Conservation (phyloP, 2,329 filamentous ascomycete genomes). For the Graphilbum fragrans region DNA sequence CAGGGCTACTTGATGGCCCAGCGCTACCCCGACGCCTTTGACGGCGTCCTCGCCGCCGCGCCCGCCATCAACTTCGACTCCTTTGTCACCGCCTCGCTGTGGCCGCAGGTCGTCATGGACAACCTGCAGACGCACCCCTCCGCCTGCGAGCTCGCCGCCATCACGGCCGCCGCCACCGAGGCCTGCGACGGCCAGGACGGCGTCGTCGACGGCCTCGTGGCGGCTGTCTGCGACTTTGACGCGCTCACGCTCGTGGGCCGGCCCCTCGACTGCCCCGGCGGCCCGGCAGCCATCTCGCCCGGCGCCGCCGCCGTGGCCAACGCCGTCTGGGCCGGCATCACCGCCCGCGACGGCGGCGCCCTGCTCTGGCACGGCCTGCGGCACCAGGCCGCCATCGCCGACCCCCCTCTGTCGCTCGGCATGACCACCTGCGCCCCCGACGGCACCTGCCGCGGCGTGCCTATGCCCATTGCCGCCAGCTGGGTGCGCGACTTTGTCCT, state of each 20-base stretch:
- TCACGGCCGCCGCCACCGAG: not conserved
- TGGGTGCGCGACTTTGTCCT: too few species aligned
- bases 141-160: slow-evolving; percentile 9
- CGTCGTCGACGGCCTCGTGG: slow-evolving; percentile 22
- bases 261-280: not conserved
- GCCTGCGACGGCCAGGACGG: not conserved
- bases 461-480: too few species aligned
- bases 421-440: too few species aligned
- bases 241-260: not conserved
- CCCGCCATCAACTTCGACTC: slow-evolving; percentile 15
- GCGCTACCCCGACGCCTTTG: slow-evolving; percentile 36
- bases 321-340: not conserved
- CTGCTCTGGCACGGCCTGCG: not conserved
- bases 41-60: slow-evolving; percentile 30
- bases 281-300: not conserved
- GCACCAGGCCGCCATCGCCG: slow-evolving; percentile 1
- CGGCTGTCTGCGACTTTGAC: slow-evolving; percentile 19
- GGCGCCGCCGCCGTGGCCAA: slow-evolving; percentile 2
- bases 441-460: too few species aligned
- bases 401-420: too few species aligned
- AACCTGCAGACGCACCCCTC: slow-evolving; percentile 8
- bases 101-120: slow-evolving; percentile 16
- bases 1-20: slow-evolving; percentile 37
- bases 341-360: not conserved
- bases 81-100: slow-evolving; percentile 8